These are phyloP conservation scores for Diaporthe aspalathi DNA, from an alignment of 2,329 filamentous ascomycete species.

Conservation along the genomic window DNA sequence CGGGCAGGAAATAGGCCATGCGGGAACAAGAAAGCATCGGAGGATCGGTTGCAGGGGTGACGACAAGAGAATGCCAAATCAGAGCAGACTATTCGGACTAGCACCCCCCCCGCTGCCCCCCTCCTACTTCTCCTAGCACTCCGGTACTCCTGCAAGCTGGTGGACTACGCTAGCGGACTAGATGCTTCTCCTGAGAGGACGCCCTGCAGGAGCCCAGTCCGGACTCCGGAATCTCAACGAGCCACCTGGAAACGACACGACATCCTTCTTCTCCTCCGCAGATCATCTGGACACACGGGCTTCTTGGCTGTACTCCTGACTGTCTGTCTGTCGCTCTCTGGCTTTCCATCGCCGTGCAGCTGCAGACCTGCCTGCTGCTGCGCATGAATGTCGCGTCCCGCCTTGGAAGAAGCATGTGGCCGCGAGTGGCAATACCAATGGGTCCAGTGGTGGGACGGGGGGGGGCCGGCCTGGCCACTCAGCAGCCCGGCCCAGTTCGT, in stretches of 20 bases:
- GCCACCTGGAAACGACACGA: not conserved
- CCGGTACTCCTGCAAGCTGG: too few species aligned
- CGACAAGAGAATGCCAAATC: slow-evolving; percentile 30
- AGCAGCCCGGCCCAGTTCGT: slow-evolving; percentile 26
- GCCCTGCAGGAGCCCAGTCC: slow-evolving; percentile 25
- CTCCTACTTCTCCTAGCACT: too few species aligned
- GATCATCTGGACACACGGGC: not conserved
- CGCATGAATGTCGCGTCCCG: slow-evolving; percentile 28
- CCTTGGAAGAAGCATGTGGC: slow-evolving; percentile 13
- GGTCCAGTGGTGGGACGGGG: slow-evolving; percentile 12
- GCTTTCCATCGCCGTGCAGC: too few species aligned
- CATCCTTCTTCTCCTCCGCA: not conserved
- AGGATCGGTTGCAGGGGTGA: slow-evolving; percentile 38
- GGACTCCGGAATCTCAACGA: slow-evolving; percentile 17
- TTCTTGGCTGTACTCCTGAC: not conserved
- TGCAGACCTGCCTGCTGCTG: not conserved
- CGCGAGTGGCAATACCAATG: slow-evolving; percentile 17
- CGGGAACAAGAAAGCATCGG: slow-evolving; percentile 28
- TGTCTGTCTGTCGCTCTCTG: too few species aligned
- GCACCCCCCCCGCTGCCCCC: too few species aligned
- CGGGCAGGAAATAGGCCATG: slow-evolving; percentile 20
- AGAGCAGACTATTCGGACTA: slow-evolving; percentile 27
- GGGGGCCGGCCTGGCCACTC: slow-evolving; percentile 16
- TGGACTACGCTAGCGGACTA: too few species aligned
- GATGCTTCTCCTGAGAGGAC: not conserved